A percentile compares a stretch with the other conserved stretches of the same genome.
Conservation (phyloP, 441 rosid genomes). For the Pelargonium cotyledonis region DNA sequence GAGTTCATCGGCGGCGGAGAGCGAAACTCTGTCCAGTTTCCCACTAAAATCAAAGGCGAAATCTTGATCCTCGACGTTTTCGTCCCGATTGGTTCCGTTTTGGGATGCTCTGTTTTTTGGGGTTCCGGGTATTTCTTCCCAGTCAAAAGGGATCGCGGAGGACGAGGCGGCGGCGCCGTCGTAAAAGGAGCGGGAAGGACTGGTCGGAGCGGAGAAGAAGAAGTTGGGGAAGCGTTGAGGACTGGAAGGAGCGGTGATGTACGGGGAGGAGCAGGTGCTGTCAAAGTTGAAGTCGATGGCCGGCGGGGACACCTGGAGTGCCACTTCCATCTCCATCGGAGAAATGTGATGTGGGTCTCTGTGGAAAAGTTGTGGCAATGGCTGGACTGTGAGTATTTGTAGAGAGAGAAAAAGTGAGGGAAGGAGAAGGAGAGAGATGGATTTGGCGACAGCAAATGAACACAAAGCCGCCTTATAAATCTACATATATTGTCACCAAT, state of each 20-base stretch:
- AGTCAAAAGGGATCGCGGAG: conserved; percentile 37
- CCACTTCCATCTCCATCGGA: conserved; percentile 28
- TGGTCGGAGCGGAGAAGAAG: conserved; percentile 69
- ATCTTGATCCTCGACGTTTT: conserved; percentile 21
- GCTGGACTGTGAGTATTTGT: not conserved
- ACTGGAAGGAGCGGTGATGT: conserved; percentile 57
- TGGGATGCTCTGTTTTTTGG: conserved; percentile 32
- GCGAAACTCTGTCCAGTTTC: conserved; percentile 37
- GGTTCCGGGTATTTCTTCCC: conserved; percentile 62
- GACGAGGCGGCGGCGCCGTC: conserved; percentile 7
- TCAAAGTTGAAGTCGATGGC: conserved; percentile 50
- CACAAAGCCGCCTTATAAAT: no score
- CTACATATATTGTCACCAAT: no score
- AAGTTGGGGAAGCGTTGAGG: conserved; percentile 48
- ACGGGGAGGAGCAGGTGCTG: conserved; percentile 6
- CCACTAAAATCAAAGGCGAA: conserved; percentile 42
- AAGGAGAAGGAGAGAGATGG: no score
- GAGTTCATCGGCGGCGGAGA: conserved; percentile 65
- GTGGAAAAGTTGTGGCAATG: not conserved
- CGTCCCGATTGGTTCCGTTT: not conserved
- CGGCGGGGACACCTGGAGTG: conserved; percentile 24
- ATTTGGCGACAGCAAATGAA: no score
- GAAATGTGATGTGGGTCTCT: not conserved
- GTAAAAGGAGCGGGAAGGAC: conserved; percentile 51
- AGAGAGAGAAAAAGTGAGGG: not conserved